phyloP scores from a whole-genome alignment of 371 early-diverging fungal genomes.

The Sporodiniella umbellata region DNA sequence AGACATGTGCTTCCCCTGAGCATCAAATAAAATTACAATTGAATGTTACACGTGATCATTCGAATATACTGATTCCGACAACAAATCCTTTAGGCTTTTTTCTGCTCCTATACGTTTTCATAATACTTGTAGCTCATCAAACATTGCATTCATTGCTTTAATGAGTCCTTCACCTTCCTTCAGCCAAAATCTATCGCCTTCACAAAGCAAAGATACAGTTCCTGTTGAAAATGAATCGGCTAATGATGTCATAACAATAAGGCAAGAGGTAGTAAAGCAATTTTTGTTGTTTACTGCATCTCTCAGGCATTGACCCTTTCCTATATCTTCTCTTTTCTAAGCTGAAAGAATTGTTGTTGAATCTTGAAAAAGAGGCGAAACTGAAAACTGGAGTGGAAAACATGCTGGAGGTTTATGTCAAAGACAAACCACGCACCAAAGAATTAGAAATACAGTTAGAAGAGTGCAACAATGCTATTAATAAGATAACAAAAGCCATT shows the following conservation, averaged over 20 bases:
- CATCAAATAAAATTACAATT: too few species aligned
- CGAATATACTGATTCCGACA: not conserved
- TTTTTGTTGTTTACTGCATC: not conserved
- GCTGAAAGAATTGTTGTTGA: slow-evolving; percentile 24
- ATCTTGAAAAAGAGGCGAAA: slow-evolving; percentile 37
- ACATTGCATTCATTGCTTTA: not conserved
- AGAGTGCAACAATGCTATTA: slow-evolving; percentile 39
- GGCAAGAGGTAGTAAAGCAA: slow-evolving; percentile 1
- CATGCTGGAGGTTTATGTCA: slow-evolving; percentile 48
- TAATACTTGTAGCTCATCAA: not conserved
- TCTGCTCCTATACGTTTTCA: not conserved
- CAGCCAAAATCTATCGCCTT: not conserved
- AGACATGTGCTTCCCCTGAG: too few species aligned
- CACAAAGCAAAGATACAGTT: not conserved
- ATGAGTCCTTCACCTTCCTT: slow-evolving; percentile 3
- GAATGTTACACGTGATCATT: not conserved
- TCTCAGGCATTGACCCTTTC: too few species aligned
- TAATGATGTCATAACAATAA: not conserved
- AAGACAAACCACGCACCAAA: slow-evolving; percentile 50
- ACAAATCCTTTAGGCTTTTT: not conserved
- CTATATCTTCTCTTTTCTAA: too few species aligned
- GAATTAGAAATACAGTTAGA: slow-evolving; percentile 52
- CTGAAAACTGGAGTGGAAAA: slow-evolving; percentile 48
- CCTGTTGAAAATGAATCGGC: not conserved
- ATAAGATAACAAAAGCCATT: slow-evolving; percentile 40